A percentile compares a stretch with the other conserved stretches of the same genome.
phyloP scores from a whole-genome alignment of 2,329 filamentous ascomycete genomes.

The Seiridium unicorne region DNA sequence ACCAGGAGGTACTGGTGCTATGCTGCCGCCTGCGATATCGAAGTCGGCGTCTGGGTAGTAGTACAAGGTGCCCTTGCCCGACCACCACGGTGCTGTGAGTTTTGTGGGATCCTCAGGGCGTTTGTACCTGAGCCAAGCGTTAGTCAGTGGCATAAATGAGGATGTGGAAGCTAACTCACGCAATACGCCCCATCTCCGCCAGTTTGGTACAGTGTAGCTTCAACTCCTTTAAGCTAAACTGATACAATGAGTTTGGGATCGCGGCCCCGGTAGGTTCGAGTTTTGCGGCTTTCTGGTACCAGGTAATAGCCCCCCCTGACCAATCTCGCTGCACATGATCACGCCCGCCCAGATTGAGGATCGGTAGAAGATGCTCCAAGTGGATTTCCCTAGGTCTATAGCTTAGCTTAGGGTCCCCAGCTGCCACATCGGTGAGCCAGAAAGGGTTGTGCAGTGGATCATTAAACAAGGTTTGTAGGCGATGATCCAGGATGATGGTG shows the following conservation, averaged over 20 bases:
- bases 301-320: not conserved
- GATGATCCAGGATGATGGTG: constrained; percentile 24
- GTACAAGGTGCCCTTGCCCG: not conserved
- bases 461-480: constrained; percentile 24
- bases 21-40: not conserved
- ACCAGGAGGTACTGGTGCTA: not conserved
- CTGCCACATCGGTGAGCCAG: not conserved
- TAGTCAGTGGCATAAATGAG: not conserved
- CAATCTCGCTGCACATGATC: not conserved
- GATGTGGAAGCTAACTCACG: constrained; percentile 17
- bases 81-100: not conserved
- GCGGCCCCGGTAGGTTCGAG: constrained; percentile 14
- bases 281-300: not conserved
- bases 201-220: constrained; percentile 14
- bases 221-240: constrained; percentile 25
- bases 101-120: not conserved
- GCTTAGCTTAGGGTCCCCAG: not conserved
- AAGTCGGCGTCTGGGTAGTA: not conserved
- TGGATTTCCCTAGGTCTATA: constrained; percentile 6
- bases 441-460: constrained; percentile 7
- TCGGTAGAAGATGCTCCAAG: constrained; percentile 12
- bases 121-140: not conserved
- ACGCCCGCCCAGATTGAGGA: constrained; percentile 9
- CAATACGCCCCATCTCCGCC: constrained; percentile 18
- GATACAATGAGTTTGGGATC: constrained; percentile 21